Percentiles rank a stretch among this genome's conserved stretches.
phyloP scores from a whole-genome alignment of 306 rosid species.

The Ziziphus jujuba region DNA sequence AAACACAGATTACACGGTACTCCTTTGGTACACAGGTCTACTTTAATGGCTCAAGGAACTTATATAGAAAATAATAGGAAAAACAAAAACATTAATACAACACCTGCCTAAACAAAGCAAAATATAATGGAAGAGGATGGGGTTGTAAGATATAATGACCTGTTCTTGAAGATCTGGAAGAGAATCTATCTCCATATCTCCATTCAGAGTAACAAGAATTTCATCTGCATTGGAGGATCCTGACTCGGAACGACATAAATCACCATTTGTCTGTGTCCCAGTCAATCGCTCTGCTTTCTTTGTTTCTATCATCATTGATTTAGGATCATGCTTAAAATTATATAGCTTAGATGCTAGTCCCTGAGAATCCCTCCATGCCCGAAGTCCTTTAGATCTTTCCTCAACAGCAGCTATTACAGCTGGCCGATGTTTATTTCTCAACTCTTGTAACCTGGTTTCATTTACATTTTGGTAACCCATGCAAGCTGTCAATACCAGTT shows the following conservation, averaged over 20 bases:
- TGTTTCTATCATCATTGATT: conserved; percentile 45
- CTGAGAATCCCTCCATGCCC: conserved; percentile 78
- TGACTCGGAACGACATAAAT: conserved; percentile 70
- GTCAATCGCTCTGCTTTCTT: conserved; percentile 44
- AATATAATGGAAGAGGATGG: background rate
- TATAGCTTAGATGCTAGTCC: conserved; percentile 91
- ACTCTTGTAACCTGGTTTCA: conserved; percentile 74
- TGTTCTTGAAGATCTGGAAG: conserved; percentile 89
- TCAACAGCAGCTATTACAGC: conserved; percentile 72
- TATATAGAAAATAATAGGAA: background rate
- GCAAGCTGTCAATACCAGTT: conserved; percentile 95
- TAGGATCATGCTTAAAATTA: conserved; percentile 71
- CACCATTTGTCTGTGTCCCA: conserved; percentile 45
- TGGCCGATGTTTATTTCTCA: conserved; percentile 87
- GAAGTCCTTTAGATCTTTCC: conserved; percentile 92
- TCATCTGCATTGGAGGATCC: conserved; percentile 90
- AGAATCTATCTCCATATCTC: conserved; percentile 77
- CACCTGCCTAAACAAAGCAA: conserved; percentile 16
- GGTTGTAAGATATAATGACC: conserved; percentile 41
- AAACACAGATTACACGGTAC: background rate
- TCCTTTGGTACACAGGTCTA: background rate
- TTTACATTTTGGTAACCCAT: conserved; percentile 95
- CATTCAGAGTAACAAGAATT: conserved; percentile 67
- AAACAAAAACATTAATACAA: conserved; percentile 22
- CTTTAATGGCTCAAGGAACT: background rate